These are phyloP conservation scores for Diplosphaera chodatii DNA, from an alignment of 139 green algal genomes.

Conservation along the genomic window DNA sequence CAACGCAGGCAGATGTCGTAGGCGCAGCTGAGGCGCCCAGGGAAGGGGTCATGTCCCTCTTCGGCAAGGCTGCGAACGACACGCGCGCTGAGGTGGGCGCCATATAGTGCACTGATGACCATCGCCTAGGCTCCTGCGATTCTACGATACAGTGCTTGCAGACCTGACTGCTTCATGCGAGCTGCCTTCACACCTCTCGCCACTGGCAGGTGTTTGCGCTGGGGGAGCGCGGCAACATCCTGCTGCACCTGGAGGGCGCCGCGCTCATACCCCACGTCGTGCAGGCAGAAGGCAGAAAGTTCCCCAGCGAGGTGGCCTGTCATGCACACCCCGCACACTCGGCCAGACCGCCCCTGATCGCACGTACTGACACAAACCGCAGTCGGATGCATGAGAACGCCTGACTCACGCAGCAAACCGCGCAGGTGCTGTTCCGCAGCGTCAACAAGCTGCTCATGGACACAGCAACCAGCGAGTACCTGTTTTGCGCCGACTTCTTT, in stretches of 20 bases:
- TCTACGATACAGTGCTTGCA: no score
- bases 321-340: no score
- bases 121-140: no score
- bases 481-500: slow-evolving; percentile 96
- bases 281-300: slow-evolving; percentile 55
- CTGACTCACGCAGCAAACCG: no score
- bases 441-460: slow-evolving; percentile 94
- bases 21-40: slow-evolving; percentile 8
- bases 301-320: slow-evolving; percentile 84
- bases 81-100: slow-evolving; percentile 19
- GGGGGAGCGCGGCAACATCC: slow-evolving; percentile 52
- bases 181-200: no score
- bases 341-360: no score
- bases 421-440: slow-evolving; percentile 81
- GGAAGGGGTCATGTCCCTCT: slow-evolving; percentile 1
- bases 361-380: no score
- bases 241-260: slow-evolving; percentile 65
- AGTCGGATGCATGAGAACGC: no score
- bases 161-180: no score
- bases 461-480: slow-evolving; percentile 81
- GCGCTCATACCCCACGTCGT: slow-evolving; percentile 85
- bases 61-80: background rate
- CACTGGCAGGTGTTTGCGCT: slow-evolving; percentile 57
- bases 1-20: slow-evolving; percentile 12
- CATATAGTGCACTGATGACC: no score